A percentile compares a stretch with the other conserved stretches of the same genome.
phyloP scores from a whole-genome alignment of 2,329 filamentous ascomycete species.

The Talaromyces atroroseus region DNA sequence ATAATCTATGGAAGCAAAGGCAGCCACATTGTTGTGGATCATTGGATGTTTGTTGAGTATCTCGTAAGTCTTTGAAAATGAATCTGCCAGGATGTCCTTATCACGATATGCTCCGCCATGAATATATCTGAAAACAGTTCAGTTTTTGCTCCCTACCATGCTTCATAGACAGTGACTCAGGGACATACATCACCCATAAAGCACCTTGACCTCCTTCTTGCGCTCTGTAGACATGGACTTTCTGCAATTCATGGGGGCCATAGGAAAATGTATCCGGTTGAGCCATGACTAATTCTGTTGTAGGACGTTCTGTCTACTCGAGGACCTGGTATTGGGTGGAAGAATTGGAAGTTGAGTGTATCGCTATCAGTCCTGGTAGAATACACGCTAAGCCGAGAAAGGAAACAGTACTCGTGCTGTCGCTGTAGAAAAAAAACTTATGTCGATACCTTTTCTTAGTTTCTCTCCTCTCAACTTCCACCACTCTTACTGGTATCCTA shows the following conservation, averaged over 20 bases:
- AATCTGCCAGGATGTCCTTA: slow-evolving; percentile 32
- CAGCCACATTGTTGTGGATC: slow-evolving; percentile 26
- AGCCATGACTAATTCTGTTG: neutral
- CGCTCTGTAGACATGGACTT: slow-evolving; percentile 25
- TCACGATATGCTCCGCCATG: slow-evolving; percentile 49
- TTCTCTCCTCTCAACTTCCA: too few species aligned
- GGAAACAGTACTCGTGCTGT: neutral
- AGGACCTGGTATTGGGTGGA: neutral
- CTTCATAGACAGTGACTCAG: neutral
- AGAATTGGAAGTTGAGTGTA: too few species aligned
- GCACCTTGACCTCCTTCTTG: slow-evolving; percentile 16
- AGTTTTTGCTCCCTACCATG: neutral
- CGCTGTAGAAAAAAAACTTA: neutral
- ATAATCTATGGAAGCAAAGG: slow-evolving; percentile 43
- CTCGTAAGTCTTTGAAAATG: slow-evolving; percentile 32
- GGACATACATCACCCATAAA: slow-evolving; percentile 38
- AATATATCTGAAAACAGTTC: slow-evolving; percentile 32
- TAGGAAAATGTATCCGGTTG: slow-evolving; percentile 16
- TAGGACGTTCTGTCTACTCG: neutral
- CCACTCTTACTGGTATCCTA: too few species aligned
- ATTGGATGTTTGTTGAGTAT: slow-evolving; percentile 24
- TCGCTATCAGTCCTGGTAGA: neutral
- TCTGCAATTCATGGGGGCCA: slow-evolving; percentile 28
- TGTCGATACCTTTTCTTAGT: too few species aligned
- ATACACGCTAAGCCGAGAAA: slow-evolving; percentile 1